Conservation (phyloP, 768 basidiomycete genomes). For the Boletus pseudo-olivaceus region DNA sequence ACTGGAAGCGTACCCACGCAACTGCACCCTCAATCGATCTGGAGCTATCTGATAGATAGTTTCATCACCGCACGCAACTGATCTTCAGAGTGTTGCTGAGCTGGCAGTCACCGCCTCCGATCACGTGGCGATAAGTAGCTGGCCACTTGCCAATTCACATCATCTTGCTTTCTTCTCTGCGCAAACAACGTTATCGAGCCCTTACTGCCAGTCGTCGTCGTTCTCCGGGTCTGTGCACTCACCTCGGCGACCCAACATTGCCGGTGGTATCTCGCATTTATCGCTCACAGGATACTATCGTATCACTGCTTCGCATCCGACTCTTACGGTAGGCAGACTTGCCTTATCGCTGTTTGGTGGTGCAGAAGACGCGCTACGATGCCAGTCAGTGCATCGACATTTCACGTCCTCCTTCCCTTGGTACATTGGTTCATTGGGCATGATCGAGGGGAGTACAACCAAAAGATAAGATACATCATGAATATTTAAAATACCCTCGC, state of each 20-base stretch:
- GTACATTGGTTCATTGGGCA: neutral
- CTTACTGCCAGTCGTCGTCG: neutral
- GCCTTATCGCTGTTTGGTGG: neutral
- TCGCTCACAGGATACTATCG: neutral
- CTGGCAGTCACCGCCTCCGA: neutral
- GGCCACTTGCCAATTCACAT: too few relatives aligned
- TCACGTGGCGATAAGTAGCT: neutral
- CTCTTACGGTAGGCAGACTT: too few relatives aligned
- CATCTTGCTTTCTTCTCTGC: neutral
- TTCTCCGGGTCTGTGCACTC: neutral
- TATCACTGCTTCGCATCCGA: neutral
- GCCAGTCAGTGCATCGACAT: too few relatives aligned
- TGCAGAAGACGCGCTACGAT: neutral
- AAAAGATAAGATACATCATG: neutral
- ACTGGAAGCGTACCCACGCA: neutral
- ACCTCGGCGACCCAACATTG: neutral
- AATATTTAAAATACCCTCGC: conserved; percentile 1
- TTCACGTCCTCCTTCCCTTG: too few relatives aligned
- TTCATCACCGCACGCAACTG: neutral
- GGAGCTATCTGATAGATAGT: neutral
- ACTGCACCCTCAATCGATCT: neutral
- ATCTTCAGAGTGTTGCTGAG: neutral
- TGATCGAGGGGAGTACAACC: neutral
- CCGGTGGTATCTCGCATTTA: neutral
- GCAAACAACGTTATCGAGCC: neutral